Conservation (phyloP, 1,139 yeast genomes). For the Scheffersomyces segobiensis region DNA sequence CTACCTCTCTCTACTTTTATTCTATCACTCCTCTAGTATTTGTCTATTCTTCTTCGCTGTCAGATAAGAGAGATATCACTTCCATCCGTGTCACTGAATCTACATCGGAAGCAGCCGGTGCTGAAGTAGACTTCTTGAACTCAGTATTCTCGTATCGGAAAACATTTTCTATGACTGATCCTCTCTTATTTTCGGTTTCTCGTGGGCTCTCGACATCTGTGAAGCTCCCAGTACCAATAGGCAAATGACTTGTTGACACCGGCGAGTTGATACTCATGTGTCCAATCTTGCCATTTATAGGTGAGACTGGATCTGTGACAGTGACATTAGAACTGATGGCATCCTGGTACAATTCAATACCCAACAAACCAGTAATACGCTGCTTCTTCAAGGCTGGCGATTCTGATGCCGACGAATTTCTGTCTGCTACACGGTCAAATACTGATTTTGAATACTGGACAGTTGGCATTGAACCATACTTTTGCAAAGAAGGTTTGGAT, state of each 20-base stretch:
- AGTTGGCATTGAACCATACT: background rate
- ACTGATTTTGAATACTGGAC: constrained; percentile 1
- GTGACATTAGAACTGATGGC: background rate
- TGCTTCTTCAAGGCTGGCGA: constrained; percentile 17
- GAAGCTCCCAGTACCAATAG: background rate
- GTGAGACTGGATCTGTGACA: background rate
- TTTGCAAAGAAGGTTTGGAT: background rate
- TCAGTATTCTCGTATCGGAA: background rate
- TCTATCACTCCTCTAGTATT: too few relatives aligned
- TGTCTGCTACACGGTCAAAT: constrained; percentile 8
- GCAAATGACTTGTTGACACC: background rate
- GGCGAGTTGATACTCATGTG: background rate
- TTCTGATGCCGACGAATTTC: constrained; percentile 6
- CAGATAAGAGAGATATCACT: background rate
- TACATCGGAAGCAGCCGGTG: background rate
- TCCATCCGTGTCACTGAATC: background rate
- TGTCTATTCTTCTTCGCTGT: background rate
- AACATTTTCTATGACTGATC: background rate
- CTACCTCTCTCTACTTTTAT: background rate
- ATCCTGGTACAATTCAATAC: constrained; percentile 18
- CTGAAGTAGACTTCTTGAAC: background rate
- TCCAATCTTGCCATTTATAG: background rate
- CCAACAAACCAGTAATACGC: constrained; percentile 19
- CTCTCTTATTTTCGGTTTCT: background rate
- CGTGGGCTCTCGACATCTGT: background rate